These are phyloP conservation scores for Saccharomyces hybrid DNA, from an alignment of 1,139 yeast genomes.

Conservation along the genomic window DNA sequence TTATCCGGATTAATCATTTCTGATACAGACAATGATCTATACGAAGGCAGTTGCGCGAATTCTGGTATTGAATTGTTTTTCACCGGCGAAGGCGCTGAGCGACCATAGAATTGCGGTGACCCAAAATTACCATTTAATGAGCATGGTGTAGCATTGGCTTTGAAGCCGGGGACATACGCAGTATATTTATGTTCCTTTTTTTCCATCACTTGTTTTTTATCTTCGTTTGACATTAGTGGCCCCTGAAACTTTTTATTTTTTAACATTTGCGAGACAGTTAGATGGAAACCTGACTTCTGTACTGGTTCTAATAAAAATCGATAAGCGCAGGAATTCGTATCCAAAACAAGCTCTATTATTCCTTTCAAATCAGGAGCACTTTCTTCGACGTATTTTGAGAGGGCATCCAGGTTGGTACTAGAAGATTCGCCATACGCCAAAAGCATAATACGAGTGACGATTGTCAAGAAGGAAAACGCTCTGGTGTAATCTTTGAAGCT, in stretches of 20 bases:
- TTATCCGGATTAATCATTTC: background rate
- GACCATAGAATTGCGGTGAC: background rate
- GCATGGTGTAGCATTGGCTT: background rate
- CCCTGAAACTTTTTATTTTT: conserved; percentile 7
- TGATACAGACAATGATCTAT: background rate
- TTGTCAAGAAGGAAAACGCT: conserved; percentile 15
- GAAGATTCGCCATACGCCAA: conserved; percentile 12
- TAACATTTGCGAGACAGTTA: conserved; percentile 21
- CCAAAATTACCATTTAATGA: background rate
- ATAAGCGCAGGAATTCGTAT: conserved; percentile 23
- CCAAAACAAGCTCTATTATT: conserved; percentile 12
- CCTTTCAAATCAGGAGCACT: conserved; percentile 15
- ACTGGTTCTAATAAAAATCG: conserved; percentile 20
- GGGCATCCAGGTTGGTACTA: conserved; percentile 10
- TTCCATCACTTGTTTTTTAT: background rate
- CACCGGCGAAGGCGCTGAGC: background rate
- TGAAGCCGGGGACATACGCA: background rate
- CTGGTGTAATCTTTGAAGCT: conserved; percentile 15
- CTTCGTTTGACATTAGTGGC: background rate
- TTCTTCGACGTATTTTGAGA: conserved; percentile 12
- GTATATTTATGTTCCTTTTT: background rate
- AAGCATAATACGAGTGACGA: conserved; percentile 16
- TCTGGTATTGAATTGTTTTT: background rate
- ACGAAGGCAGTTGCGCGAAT: conserved; percentile 1
- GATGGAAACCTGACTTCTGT: conserved; percentile 25